Base-by-base conservation (phyloP, 768 basidiomycete species). In the Kwoniella botswanensis region DNA sequence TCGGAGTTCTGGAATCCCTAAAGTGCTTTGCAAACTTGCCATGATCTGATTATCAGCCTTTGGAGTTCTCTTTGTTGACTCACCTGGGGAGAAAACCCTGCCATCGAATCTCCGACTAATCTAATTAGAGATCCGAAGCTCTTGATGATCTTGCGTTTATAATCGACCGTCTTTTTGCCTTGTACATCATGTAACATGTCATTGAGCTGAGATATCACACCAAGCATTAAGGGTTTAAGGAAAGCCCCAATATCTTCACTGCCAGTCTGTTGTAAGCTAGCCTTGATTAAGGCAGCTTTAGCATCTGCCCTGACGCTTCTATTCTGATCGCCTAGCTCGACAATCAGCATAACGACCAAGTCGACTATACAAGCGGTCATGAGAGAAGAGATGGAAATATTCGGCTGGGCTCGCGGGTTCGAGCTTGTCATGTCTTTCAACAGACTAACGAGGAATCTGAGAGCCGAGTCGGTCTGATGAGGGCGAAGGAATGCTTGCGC, bases 11-110 rank as follows among this genome's bases (percentile, higher is more conserved):
- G 88, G 87, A 12, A 93, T 86, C 43, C 86, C 83, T n/a, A 97
- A 87, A 85, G 91, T 92, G 6, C 92, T 93, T 84, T 98, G 96
- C 50, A 99, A 88, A 18, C 92, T 94, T 0, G 96, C 94, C 92
- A 98, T 94, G 75, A 98, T 90, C 96, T 99, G 74, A 10, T 41
- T 13, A 74, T 69, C 35, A 70, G 54, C 44, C 15, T 15, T 15
- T 46, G n/a, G 12, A 67, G 22, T 10, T n/a, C 11, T 21, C 41
- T 2, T 42, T 55, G 65, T 42, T 43, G 21, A 82, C 85, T 66
- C 75, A 94, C 96, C 89, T 98, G 96, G 21, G 94, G 93, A 4
- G 93, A 90, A 65, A 93, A 90, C 57, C 88, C 88, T 55, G 86
- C 88, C 74, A 96, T 90, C 0, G 88, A 85, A 7, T 89, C 85